These are phyloP conservation scores for Leptographium radiaticola DNA, from an alignment of 2,329 filamentous ascomycete genomes.

Conservation along the genomic window DNA sequence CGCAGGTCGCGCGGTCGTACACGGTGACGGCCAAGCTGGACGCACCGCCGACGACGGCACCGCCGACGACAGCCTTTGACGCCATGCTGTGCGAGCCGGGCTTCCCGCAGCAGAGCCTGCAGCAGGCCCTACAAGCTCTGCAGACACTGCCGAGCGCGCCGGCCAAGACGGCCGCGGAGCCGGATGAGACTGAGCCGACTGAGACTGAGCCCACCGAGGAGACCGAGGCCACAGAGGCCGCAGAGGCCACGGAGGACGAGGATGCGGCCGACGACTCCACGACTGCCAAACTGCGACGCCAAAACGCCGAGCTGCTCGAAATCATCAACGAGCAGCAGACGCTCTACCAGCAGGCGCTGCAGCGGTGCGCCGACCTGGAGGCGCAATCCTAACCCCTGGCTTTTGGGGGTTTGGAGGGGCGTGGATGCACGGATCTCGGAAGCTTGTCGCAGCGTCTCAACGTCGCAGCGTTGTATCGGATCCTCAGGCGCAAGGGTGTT, in stretches of 20 bases:
- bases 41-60: constrained; percentile 19
- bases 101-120: constrained; percentile 31
- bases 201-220: background rate
- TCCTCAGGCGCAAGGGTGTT: no score
- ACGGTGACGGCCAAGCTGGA: constrained; percentile 52
- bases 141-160: constrained; percentile 9
- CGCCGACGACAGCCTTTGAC: constrained; percentile 18
- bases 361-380: constrained; percentile 17
- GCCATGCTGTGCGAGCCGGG: constrained; percentile 33
- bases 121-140: constrained; percentile 36
- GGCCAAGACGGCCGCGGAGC: background rate
- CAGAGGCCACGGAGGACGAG: constrained; percentile 7
- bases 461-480: no score
- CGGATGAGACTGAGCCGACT: background rate
- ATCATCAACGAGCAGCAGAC: constrained; percentile 25
- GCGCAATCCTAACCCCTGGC: background rate
- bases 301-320: constrained; percentile 26
- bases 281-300: constrained; percentile 21
- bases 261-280: constrained; percentile 10
- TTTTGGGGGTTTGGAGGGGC: no score
- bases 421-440: no score
- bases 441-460: no score
- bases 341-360: constrained; percentile 20
- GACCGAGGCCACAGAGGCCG: background rate
- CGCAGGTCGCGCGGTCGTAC: constrained; percentile 51